Conservation (phyloP, 805 yeast genomes). For the Yarrowia sp. region DNA sequence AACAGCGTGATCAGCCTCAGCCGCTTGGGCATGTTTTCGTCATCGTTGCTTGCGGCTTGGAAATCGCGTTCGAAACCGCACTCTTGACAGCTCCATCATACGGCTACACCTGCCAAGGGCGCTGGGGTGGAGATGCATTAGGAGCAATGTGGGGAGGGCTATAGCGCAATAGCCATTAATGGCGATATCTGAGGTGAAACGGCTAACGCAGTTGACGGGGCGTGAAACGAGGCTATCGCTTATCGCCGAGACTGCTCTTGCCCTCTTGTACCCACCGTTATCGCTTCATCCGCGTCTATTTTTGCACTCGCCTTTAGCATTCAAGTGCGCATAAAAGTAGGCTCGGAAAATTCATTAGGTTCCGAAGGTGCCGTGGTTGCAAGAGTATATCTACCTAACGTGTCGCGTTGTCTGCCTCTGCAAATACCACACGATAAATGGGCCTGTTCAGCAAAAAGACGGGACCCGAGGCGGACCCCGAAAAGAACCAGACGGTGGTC, state of each 20-base stretch:
- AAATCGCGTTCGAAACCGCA: too few relatives aligned
- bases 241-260: too few relatives aligned
- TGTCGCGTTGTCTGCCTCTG: neutral
- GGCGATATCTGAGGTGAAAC: too few relatives aligned
- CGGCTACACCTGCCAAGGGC: constrained; percentile 12
- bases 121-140: constrained; percentile 17
- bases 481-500: neutral
- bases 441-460: constrained; percentile 7
- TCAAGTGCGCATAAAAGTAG: neutral
- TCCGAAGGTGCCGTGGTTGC: constrained; percentile 20
- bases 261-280: too few relatives aligned
- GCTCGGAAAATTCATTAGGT: constrained; percentile 13
- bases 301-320: neutral
- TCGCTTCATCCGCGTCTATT: too few relatives aligned
- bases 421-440: neutral
- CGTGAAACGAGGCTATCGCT: too few relatives aligned
- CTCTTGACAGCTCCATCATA: too few relatives aligned
- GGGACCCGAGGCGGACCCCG: constrained; percentile 5
- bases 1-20: neutral
- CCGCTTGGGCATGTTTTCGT: too few relatives aligned
- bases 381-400: neutral
- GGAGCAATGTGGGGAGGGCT: constrained; percentile 11
- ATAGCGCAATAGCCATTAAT: too few relatives aligned
- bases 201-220: too few relatives aligned
- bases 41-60: too few relatives aligned